Evolutionary conservation across 2,329 filamentous ascomycete genomes (phyloP), one percentile per base, ranked within the genome.

Genomic region (Byssoonygena ceratinophila): DNA sequence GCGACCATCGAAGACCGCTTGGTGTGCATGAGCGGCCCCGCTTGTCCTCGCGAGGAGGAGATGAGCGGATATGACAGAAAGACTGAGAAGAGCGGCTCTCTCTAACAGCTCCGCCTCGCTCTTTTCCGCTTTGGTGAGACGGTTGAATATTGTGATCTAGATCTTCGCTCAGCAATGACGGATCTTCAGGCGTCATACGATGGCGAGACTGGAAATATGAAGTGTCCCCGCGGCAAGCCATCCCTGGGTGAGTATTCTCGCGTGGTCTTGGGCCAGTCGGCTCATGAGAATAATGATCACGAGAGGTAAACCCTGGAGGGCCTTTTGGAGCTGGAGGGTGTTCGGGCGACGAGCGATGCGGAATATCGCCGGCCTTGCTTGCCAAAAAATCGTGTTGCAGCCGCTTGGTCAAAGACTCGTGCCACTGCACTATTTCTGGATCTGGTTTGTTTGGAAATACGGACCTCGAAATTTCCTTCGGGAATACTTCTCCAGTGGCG

Each of bases 361-460:
- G 60, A 9, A 63, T 60, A 14, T 54, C 57, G 49, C 60, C 59
- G 34, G 59, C 41, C 51, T 63, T 69, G 59, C 64, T 72, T 67
- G 61, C 71, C 65, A 63, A 60, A 52, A 65, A 79, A 59, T 90
- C 83, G 52, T 78, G 74, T 56, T 82, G 79, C 46, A 95, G 70
- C 59, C 79, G 81, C 54, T 83, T 76, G 32, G 82, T 84, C 53
- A 94, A 90, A 1, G 76, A 74, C 59, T 85, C 81, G 65, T 97
- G 89, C 91, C 92, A 98, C 54, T 77, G 74, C 52, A 89, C 81
- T 69, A 95, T 89, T n/a, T 85, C 83, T 3, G 77, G 71, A 61
- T 97, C 91, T 1, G 89, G 79, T 40, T 79, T 73, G 1, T 76
- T 65, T 0, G 92, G 91, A 54, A 91, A 85, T 0, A 82, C 78